Conservation (phyloP, 2,329 filamentous ascomycete species). For the Scortechinia acanthostroma region DNA sequence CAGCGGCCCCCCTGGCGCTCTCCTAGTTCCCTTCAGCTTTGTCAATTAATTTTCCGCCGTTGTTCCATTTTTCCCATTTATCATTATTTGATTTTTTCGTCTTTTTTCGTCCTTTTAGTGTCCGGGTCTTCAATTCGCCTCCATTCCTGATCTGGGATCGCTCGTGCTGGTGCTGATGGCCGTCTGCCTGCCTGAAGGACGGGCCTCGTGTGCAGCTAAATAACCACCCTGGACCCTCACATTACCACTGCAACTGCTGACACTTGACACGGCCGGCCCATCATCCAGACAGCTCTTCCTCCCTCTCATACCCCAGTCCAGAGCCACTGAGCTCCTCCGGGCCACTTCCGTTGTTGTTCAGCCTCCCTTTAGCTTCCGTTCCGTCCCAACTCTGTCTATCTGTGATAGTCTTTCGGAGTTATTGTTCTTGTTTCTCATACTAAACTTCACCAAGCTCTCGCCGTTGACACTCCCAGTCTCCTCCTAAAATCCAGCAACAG, state of each 20-base stretch:
- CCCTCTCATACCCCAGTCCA: neutral
- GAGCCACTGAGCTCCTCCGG: neutral
- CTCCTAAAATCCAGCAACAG: neutral
- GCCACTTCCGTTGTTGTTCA: neutral
- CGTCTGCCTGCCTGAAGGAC: neutral
- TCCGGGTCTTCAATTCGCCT: constrained; percentile 3
- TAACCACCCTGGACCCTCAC: neutral
- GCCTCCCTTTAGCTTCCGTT: neutral
- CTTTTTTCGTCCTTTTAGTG: constrained; percentile 8
- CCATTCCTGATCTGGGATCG: neutral
- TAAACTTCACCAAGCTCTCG: neutral
- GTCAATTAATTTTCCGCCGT: neutral
- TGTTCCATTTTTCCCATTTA: constrained; percentile 4
- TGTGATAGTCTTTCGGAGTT: neutral
- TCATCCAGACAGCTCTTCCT: neutral
- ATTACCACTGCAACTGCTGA: too few species aligned
- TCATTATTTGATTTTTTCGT: constrained; percentile 7
- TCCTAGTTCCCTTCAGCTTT: neutral
- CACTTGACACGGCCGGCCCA: neutral
- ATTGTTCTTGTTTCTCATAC: neutral
- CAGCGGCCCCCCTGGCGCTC: neutral
- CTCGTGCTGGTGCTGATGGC: neutral
- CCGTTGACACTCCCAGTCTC: neutral
- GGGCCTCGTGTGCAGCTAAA: neutral
- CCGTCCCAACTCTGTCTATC: neutral